Evolutionary conservation across 495 filamentous ascomycete genomes (phyloP).

Genomic region (Mytilinidion resinicola): DNA sequence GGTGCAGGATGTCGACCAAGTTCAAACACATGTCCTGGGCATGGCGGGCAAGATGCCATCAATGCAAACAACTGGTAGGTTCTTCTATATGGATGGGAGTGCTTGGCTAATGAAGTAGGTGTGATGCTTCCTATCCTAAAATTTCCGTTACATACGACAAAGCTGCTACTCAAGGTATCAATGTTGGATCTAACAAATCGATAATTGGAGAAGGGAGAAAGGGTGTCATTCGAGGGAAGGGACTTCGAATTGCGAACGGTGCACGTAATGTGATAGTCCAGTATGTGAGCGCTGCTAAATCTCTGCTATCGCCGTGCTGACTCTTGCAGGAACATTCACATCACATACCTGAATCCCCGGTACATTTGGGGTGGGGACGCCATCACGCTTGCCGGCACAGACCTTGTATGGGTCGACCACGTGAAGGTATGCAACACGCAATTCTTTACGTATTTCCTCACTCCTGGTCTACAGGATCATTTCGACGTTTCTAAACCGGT

Average conservation of each 20-base stretch:
- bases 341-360: slow-evolving; percentile 45
- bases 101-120: neutral
- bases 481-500: neutral
- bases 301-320: too few relatives aligned
- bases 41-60: slow-evolving; percentile 48
- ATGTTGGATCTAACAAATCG: slow-evolving; percentile 43
- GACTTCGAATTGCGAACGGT: slow-evolving; percentile 41
- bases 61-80: slow-evolving; percentile 44
- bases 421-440: slow-evolving; percentile 31
- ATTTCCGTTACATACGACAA: slow-evolving; percentile 42
- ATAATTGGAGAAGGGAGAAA: slow-evolving; percentile 37
- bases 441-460: neutral
- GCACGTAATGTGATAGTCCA: slow-evolving; percentile 45
- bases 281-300: too few relatives aligned
- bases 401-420: slow-evolving; percentile 42
- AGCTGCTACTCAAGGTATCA: slow-evolving; percentile 42
- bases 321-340: slow-evolving; percentile 36
- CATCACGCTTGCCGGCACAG: slow-evolving; percentile 41
- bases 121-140: neutral
- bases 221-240: slow-evolving; percentile 43
- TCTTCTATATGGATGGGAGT: slow-evolving; percentile 23
- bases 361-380: slow-evolving; percentile 49
- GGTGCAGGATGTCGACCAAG: slow-evolving; percentile 37
- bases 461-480: neutral
- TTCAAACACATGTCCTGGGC: slow-evolving; percentile 37